Evolutionary conservation across 768 basidiomycete species (phyloP).

Genomic region (Lactarius sanguifluus): DNA sequence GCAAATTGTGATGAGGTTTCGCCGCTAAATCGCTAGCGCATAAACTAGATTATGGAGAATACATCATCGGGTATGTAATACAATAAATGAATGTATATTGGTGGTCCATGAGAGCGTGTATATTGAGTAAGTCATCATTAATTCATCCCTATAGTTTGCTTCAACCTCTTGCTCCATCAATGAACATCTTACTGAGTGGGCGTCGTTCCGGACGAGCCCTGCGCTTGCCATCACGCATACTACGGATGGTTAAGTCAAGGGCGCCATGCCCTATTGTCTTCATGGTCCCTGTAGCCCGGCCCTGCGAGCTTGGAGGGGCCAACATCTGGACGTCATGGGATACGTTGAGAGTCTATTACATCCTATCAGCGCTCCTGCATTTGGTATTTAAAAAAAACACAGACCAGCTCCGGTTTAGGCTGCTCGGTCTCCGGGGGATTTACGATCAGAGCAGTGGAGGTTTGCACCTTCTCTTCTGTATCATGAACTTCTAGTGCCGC

Average conservation of each 20-base stretch:
- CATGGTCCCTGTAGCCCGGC: slow-evolving; percentile 42
- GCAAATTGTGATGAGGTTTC: slow-evolving; percentile 56
- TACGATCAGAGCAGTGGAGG: slow-evolving; percentile 14
- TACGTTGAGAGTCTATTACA: slow-evolving; percentile 46
- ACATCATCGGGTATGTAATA: slow-evolving; percentile 8
- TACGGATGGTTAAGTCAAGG: slow-evolving; percentile 82
- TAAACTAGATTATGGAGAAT: neutral
- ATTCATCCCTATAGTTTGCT: slow-evolving; percentile 34
- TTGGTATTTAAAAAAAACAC: slow-evolving; percentile 6
- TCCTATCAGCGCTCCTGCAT: neutral
- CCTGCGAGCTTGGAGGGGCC: slow-evolving; percentile 41
- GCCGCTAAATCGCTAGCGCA: slow-evolving; percentile 48
- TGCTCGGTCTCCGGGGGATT: slow-evolving; percentile 22
- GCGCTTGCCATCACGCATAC: slow-evolving; percentile 66
- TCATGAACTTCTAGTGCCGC: slow-evolving; percentile 67
- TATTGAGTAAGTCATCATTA: slow-evolving; percentile 14
- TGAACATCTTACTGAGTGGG: slow-evolving; percentile 76
- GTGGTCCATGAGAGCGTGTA: neutral
- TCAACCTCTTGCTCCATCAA: slow-evolving; percentile 53
- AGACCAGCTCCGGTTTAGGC: slow-evolving; percentile 19
- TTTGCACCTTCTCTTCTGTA: slow-evolving; percentile 35
- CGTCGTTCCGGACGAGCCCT: slow-evolving; percentile 47
- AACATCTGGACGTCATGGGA: slow-evolving; percentile 33
- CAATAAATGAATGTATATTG: slow-evolving; percentile 5
- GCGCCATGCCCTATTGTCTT: slow-evolving; percentile 72